These are phyloP conservation scores for Neckera pumila DNA, from an alignment of 225 moss, liverwort and hornwort species.

Conservation along the genomic window DNA sequence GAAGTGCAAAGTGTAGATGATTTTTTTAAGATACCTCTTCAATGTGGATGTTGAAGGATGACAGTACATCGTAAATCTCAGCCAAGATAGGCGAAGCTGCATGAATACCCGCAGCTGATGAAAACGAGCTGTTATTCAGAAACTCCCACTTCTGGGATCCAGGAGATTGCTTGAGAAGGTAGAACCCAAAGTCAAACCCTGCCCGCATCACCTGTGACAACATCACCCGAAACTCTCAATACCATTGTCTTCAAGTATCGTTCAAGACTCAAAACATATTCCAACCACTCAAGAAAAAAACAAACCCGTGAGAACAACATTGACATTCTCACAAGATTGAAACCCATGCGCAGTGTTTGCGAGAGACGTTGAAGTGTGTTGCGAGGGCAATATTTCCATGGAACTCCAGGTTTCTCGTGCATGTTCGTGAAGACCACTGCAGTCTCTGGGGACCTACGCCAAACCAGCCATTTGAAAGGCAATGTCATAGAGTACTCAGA, in stretches of 20 bases:
- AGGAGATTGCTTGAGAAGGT: conserved; percentile 45
- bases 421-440: conserved; percentile 59
- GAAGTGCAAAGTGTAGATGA: not conserved
- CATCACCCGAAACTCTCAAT: not conserved
- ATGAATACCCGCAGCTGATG: conserved; percentile 54
- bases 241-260: not conserved
- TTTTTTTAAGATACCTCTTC: conserved; percentile 42
- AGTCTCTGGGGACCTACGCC: conserved; percentile 25
- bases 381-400: conserved; percentile 78
- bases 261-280: not conserved
- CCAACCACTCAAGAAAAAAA: not conserved
- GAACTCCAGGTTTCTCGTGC: conserved; percentile 64
- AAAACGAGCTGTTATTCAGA: conserved; percentile 49
- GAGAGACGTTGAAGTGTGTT: conserved; percentile 62
- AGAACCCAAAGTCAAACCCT: conserved; percentile 81
- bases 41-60: conserved; percentile 39
- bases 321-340: conserved; percentile 39
- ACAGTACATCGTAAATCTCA: conserved; percentile 47
- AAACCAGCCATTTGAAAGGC: not conserved
- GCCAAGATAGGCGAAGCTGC: conserved; percentile 35
- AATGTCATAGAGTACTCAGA: not conserved
- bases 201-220: conserved; percentile 53
- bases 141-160: conserved; percentile 40
- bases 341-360: conserved; percentile 46
- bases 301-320: not conserved